A percentile compares a stretch with the other conserved stretches of the same genome.
Conservation (phyloP, 192 early-diverging fungal species). For the Umbelopsis sp. region DNA sequence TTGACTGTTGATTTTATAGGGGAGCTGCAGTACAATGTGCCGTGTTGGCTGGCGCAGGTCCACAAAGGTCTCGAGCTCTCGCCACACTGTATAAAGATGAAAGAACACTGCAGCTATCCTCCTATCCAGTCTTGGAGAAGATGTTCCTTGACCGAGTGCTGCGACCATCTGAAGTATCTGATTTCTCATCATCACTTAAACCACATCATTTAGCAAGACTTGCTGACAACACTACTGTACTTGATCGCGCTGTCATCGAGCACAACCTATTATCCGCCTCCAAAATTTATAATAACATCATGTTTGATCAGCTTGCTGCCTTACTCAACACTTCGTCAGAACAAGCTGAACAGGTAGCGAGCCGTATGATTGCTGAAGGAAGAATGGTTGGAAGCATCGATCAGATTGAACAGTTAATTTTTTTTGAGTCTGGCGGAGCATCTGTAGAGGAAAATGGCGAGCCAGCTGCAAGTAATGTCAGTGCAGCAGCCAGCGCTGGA, state of each 20-base stretch:
- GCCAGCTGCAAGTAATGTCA: constrained; percentile 20
- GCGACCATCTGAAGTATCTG: constrained; percentile 74
- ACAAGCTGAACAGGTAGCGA: constrained; percentile 84
- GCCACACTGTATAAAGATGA: constrained; percentile 93
- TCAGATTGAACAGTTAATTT: constrained; percentile 85
- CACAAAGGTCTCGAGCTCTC: constrained; percentile 82
- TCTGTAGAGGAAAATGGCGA: constrained; percentile 28
- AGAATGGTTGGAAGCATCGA: constrained; percentile 90
- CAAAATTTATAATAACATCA: constrained; percentile 92
- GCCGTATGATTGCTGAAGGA: constrained; percentile 89
- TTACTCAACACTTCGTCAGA: constrained; percentile 77
- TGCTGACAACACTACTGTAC: constrained; percentile 75
- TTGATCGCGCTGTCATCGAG: constrained; percentile 93
- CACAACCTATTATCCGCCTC: constrained; percentile 91
- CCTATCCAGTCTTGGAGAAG: constrained; percentile 85
- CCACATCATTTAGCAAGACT: constrained; percentile 79
- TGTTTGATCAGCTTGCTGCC: constrained; percentile 82
- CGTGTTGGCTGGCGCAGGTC: constrained; percentile 89
- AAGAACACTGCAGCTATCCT: constrained; percentile 74
- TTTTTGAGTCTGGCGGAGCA: constrained; percentile 69
- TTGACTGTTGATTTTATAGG: constrained; percentile 38
- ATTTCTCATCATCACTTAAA: constrained; percentile 73
- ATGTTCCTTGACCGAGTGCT: constrained; percentile 93
- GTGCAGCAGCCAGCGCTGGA: constrained; percentile 32
- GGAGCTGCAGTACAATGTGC: constrained; percentile 87